These are phyloP conservation scores for Cadophora sp. DNA, from an alignment of 2,329 filamentous ascomycete species.

Conservation along the genomic window DNA sequence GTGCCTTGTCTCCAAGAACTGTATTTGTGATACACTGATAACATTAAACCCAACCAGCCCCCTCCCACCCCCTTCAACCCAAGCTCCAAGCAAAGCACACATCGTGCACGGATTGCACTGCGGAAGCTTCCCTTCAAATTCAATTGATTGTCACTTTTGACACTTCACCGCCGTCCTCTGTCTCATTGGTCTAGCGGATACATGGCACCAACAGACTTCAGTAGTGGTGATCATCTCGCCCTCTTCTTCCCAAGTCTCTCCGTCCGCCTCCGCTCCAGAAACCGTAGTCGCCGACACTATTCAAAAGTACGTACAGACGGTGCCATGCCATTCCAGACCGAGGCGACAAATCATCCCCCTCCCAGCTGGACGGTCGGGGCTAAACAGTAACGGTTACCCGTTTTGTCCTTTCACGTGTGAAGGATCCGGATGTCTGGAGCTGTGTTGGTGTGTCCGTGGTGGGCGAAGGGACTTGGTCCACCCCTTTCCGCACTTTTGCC, in stretches of 20 bases:
- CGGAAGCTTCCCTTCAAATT: background rate
- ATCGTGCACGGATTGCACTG: background rate
- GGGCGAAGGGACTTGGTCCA: background rate
- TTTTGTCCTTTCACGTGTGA: background rate
- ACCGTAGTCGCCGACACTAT: background rate
- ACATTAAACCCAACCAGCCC: no score
- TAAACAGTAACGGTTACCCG: background rate
- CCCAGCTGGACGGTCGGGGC: background rate
- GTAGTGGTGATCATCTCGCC: conserved; percentile 9
- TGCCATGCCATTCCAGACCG: background rate
- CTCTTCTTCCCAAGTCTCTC: background rate
- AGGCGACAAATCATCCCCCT: background rate
- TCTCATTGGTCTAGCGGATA: background rate
- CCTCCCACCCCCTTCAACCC: no score
- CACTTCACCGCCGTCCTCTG: background rate
- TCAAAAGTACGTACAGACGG: background rate
- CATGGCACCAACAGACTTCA: background rate
- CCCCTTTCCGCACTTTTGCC: background rate
- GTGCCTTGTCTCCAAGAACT: no score
- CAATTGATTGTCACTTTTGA: background rate
- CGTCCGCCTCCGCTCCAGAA: background rate
- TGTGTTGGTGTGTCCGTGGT: no score
- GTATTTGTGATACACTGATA: no score
- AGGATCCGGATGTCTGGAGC: background rate
- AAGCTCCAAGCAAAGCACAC: background rate